These are phyloP conservation scores for Yamadazyma atlantica DNA, from an alignment of 1,139 yeast species.

Conservation along the genomic window DNA sequence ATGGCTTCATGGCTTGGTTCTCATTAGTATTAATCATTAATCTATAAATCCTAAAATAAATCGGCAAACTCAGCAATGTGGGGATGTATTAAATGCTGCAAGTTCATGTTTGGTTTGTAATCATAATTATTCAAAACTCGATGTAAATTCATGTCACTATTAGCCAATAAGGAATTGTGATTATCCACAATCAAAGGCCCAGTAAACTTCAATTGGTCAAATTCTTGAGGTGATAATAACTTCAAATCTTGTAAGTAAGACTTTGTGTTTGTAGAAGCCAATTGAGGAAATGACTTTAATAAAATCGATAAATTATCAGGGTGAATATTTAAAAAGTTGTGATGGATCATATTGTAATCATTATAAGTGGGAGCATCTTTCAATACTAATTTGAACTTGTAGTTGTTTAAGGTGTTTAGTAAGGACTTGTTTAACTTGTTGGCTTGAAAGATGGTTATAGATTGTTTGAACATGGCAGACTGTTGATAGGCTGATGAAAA, in stretches of 20 bases:
- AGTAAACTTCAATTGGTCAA: constrained; percentile 15
- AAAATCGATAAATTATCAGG: constrained; percentile 42
- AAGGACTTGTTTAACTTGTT: constrained; percentile 12
- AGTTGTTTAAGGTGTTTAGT: constrained; percentile 12
- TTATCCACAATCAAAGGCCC: constrained; percentile 60
- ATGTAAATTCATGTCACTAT: constrained; percentile 43
- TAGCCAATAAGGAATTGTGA: constrained; percentile 52
- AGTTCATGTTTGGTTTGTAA: constrained; percentile 8
- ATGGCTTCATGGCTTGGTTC: too few relatives aligned
- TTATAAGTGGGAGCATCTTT: constrained; percentile 17
- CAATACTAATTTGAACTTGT: constrained; percentile 12
- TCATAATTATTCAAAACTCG: constrained; percentile 43
- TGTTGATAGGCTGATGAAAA: background rate
- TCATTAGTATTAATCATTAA: constrained; percentile 6
- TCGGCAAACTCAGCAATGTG: constrained; percentile 51
- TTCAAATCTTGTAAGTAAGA: constrained; percentile 24
- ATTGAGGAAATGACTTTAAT: constrained; percentile 22
- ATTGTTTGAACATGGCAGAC: constrained; percentile 15
- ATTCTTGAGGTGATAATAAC: constrained; percentile 20
- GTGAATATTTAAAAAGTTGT: constrained; percentile 41
- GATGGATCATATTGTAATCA: constrained; percentile 36
- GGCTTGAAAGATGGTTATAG: constrained; percentile 17
- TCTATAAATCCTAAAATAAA: constrained; percentile 28
- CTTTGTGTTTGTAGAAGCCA: constrained; percentile 9
- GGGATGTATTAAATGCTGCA: constrained; percentile 37